phyloP scores from a whole-genome alignment of 495 filamentous ascomycete genomes.

The Xylaria sp. region DNA sequence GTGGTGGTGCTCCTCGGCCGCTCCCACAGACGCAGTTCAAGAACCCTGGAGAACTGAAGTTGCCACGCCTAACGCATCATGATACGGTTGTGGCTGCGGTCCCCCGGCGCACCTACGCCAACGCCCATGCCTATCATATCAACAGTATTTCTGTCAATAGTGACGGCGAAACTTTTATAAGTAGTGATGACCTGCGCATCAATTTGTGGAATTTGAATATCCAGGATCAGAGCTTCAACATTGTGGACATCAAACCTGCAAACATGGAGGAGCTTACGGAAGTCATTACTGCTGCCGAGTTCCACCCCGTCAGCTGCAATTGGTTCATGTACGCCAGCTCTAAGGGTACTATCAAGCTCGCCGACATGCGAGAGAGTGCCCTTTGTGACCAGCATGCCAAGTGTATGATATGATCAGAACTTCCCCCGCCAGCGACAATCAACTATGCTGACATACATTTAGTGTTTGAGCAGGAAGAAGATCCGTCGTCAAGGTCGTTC shows the following conservation, averaged over 20 bases:
- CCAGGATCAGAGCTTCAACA: constrained; percentile 99
- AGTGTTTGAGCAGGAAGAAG: constrained; percentile 99
- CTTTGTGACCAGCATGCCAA: constrained; percentile 96
- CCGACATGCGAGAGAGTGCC: constrained; percentile 96
- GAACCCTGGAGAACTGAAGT: constrained; percentile 80
- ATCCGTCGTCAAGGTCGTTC: constrained; percentile 97
- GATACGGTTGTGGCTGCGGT: constrained; percentile 98
- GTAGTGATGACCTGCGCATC: constrained; percentile 95
- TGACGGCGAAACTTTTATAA: constrained; percentile 98
- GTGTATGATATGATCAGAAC: constrained; percentile 61
- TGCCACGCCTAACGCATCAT: constrained; percentile 95
- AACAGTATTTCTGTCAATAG: constrained; percentile 99
- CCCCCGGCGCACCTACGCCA: constrained; percentile 93
- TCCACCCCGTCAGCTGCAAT: constrained; percentile 96
- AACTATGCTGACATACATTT: constrained; percentile 27
- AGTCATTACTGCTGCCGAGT: constrained; percentile 97
- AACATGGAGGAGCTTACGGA: constrained; percentile 99
- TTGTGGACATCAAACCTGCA: constrained; percentile 98
- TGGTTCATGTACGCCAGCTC: constrained; percentile 99
- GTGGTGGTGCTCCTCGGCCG: constrained; percentile 68
- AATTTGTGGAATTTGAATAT: constrained; percentile 99
- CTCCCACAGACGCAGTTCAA: constrained; percentile 77
- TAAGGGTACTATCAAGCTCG: constrained; percentile 98
- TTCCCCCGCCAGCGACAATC: not conserved
- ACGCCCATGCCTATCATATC: constrained; percentile 99